Evolutionary conservation across 2,329 filamentous ascomycete species (phyloP), one percentile per base, ranked within the genome.

Genomic region (Cercospora sp.): DNA sequence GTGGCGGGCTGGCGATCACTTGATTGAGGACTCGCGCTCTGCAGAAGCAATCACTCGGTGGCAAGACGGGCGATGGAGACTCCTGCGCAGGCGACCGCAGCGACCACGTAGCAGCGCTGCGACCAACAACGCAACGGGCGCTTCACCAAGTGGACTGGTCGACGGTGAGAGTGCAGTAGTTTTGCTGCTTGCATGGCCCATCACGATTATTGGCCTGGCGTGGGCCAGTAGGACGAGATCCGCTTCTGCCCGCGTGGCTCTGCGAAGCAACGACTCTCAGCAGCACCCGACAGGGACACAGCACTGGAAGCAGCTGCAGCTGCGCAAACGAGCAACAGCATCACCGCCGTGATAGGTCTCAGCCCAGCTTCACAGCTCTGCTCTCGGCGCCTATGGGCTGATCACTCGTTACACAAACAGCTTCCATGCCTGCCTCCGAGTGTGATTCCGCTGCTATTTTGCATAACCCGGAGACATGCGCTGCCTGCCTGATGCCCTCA

Each of bases 151-250:
- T 63, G 60, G 60, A 63, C 60, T 63, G 60, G 58, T 28, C 26
- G 42, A 53, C 42, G 42, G 39, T 51, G 60, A 51, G 60, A 20
- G 58, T 69, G 67, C 67, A 69, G 67, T 69, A 69, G 67, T 64
- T 28, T 55, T 60, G 58, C 66, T 31, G 30, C 30, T 31, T 31
- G 33, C 33, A 63, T 48, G 30, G 18, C 18, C 53, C 36, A 28
- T n/a, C 20, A 23, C 28, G 31, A 59, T 59, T 30, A 65, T 67
- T 67, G 62, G 66, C 58, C 62, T 55, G 45, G 42, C 31, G 36
- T 51, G 31, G 33, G 30, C 66, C 66, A 68, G 57, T 68, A 65
- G 66, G 66, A 68, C 58, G 20, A 45, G 45, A 68, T 60, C 63
- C 63, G 66, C 59, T n/a, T 39, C 36, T 39, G 36, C 36, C 36